These are phyloP conservation scores for Fusarium keratoplasticum DNA, from an alignment of 2,329 filamentous ascomycete species.

Conservation along the genomic window DNA sequence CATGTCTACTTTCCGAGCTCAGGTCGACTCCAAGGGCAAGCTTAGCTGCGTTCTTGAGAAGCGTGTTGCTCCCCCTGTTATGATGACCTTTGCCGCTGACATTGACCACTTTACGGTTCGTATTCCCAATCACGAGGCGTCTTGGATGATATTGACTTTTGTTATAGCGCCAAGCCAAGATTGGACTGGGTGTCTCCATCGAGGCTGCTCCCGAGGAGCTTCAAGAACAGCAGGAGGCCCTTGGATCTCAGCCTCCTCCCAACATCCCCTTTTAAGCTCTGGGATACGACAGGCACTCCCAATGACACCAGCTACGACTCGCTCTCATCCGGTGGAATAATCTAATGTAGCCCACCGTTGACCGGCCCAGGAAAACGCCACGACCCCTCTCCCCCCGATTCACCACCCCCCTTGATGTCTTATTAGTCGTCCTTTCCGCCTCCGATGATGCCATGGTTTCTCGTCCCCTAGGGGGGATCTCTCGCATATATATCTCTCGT, in stretches of 20 bases:
- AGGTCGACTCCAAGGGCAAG: constrained; percentile 95
- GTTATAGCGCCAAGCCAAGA: constrained; percentile 88
- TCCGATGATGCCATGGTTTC: constrained; percentile 36
- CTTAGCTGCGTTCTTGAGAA: constrained; percentile 94
- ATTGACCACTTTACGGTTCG: constrained; percentile 95
- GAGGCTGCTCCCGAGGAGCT: constrained; percentile 87
- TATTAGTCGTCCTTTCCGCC: constrained; percentile 45
- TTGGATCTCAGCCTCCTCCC: constrained; percentile 61
- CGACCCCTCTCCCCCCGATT: constrained; percentile 29
- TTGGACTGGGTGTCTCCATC: constrained; percentile 93
- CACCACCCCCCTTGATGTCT: constrained; percentile 41
- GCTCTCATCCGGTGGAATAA: constrained; percentile 40
- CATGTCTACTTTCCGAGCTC: constrained; percentile 93
- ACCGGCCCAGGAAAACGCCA: constrained; percentile 37
- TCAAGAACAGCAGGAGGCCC: constrained; percentile 82
- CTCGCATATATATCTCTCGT: constrained; percentile 19
- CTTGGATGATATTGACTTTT: constrained; percentile 10
- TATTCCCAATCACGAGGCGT: constrained; percentile 32
- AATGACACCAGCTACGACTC: constrained; percentile 34
- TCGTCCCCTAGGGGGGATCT: constrained; percentile 5
- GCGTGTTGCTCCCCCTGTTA: constrained; percentile 91
- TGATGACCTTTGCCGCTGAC: constrained; percentile 94
- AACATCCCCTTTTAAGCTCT: constrained; percentile 74
- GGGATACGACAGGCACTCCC: constrained; percentile 16
- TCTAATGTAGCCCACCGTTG: constrained; percentile 44